Base-by-base conservation (phyloP, 225 moss, liverwort and hornwort species). In the Marchantia polymorpha region DNA sequence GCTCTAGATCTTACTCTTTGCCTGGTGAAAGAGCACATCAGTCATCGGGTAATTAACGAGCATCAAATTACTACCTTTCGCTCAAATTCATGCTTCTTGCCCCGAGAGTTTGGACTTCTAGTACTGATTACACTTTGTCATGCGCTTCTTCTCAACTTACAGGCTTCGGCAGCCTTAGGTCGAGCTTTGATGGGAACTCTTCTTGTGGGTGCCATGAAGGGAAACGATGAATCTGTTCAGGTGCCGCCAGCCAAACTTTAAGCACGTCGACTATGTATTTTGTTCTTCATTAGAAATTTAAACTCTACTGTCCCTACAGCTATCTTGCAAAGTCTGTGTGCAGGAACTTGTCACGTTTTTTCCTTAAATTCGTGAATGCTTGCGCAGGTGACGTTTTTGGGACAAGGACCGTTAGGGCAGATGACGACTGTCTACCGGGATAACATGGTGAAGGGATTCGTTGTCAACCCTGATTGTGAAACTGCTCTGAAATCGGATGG, bases 141-240 rank as follows among this genome's bases (percentile, higher is more conserved):
- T 65, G 12, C 31, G n/a, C 9, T 39, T 67, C 20, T 69, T 49
- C 22, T 14, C 39, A 56, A 78, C 56, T 52, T 82, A 52, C 63
- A 99, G 97, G 97, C 94, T 80, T 88, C 86, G 79, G 95, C 97
- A 76, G 97, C 97, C 25, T 84, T 99, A 76, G 97, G 97, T 56
- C 93, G 97, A 78, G 90, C 92, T 55, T 85, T 99, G 66, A 88
- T 99, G 89, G 97, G 94, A 74, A 90, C 94, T 31, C 91, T 99
- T 83, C 97, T 99, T 48, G 82, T 99, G 63, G 94, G 95, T 64
- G 91, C 93, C 0, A 89, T 99, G 79, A 99, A 99, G 85, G 97
- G 92, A 73, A 86, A 89, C 76, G 90, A 89, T 46, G 97, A 99
- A 84, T 95, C 93, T 6, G 93, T 95, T 67, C 93, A 95, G 95